Evolutionary conservation across 768 basidiomycete species (phyloP).

Genomic region (Mycena latifolia): DNA sequence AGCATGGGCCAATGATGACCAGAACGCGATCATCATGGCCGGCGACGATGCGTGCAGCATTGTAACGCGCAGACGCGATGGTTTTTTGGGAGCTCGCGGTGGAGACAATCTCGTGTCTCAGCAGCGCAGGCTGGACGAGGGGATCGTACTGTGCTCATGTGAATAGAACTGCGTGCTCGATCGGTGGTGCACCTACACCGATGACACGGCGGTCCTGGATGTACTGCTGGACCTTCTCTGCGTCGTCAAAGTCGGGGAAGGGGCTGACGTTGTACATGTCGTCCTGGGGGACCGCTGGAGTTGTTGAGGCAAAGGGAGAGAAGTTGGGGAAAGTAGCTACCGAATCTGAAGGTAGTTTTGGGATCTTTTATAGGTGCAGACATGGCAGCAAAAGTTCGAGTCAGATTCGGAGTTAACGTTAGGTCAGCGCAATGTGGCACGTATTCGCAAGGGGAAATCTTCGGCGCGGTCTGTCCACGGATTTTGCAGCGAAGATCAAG

Average conservation of each 20-base stretch:
- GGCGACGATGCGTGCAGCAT: conserved; percentile 82
- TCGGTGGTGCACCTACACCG: conserved; percentile 64
- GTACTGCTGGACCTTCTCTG: conserved; percentile 73
- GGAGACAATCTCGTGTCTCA: conserved; percentile 88
- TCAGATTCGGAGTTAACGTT: conserved; percentile 26
- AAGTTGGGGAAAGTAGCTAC: conserved; percentile 40
- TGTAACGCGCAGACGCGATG: conserved; percentile 84
- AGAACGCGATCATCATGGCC: conserved; percentile 89
- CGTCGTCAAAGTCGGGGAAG: conserved; percentile 74
- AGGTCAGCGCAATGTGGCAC: no score
- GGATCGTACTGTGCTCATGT: conserved; percentile 83
- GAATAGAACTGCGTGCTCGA: conserved; percentile 27
- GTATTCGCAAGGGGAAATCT: not conserved
- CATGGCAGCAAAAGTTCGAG: conserved; percentile 33
- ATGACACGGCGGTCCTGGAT: conserved; percentile 87
- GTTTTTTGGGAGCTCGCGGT: conserved; percentile 74
- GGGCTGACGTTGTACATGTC: conserved; percentile 70
- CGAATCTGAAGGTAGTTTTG: conserved; percentile 48
- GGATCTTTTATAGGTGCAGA: conserved; percentile 39
- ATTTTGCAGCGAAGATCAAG: no score
- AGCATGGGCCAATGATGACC: conserved; percentile 96
- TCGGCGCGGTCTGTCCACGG: not conserved
- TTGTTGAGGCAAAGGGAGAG: conserved; percentile 30
- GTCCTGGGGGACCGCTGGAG: conserved; percentile 55
- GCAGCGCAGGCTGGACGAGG: conserved; percentile 92